Evolutionary conservation across 371 early-diverging fungal genomes (phyloP).

Genomic region (Rhizopus delemar): DNA sequence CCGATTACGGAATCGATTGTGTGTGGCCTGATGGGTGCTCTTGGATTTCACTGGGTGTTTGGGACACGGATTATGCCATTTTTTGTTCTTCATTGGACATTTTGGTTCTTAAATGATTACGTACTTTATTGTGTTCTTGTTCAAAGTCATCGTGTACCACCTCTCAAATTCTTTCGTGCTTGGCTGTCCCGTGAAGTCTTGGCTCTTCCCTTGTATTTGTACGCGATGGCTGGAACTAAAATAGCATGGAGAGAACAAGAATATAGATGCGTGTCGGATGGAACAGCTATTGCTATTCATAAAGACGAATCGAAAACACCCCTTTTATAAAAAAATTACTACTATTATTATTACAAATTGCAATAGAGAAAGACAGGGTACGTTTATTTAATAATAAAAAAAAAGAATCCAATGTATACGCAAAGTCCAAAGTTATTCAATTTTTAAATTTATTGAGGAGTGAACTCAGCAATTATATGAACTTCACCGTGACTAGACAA

Average conservation of each 20-base stretch:
- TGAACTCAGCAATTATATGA: conserved; percentile 33
- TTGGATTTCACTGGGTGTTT: conserved; percentile 53
- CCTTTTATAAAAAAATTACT: background rate
- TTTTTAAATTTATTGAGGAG: conserved; percentile 18
- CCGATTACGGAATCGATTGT: conserved; percentile 90
- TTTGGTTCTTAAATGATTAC: conserved; percentile 77
- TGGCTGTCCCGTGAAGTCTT: conserved; percentile 80
- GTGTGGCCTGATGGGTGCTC: conserved; percentile 73
- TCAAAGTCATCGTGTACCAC: conserved; percentile 11
- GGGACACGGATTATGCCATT: conserved; percentile 49
- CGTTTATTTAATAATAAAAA: background rate
- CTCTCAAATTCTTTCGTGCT: conserved; percentile 47
- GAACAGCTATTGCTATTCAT: conserved; percentile 51
- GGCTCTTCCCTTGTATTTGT: conserved; percentile 81
- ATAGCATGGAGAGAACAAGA: conserved; percentile 85
- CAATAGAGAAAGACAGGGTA: background rate
- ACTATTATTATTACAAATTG: background rate
- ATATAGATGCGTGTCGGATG: conserved; percentile 57
- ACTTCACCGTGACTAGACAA: conserved; percentile 46
- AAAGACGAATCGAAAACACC: background rate
- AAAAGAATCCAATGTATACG: background rate
- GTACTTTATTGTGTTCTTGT: conserved; percentile 58
- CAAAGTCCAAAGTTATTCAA: background rate
- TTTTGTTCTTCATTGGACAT: conserved; percentile 65
- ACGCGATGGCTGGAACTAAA: conserved; percentile 77